Percentiles rank a stretch among this genome's conserved stretches.
phyloP scores from a whole-genome alignment of 2,329 filamentous ascomycete species.

The Phyllosticta capitalensis region DNA sequence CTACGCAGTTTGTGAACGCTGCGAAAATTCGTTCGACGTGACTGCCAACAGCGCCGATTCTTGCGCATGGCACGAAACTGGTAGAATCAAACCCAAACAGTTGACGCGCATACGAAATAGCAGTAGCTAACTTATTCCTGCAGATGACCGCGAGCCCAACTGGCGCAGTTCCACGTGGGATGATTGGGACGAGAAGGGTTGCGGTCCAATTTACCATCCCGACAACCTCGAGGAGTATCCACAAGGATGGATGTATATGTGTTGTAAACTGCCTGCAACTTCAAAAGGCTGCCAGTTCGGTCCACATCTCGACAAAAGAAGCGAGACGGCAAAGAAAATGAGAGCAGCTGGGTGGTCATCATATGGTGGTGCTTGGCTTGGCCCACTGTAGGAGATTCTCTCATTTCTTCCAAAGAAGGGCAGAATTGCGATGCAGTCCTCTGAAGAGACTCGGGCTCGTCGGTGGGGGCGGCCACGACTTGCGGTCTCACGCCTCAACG shows the following conservation, averaged over 20 bases:
- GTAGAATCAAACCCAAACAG: neutral
- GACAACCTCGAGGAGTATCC: constrained; percentile 18
- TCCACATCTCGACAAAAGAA: too few species aligned
- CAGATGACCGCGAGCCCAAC: constrained; percentile 19
- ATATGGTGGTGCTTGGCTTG: too few species aligned
- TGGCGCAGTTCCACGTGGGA: constrained; percentile 21
- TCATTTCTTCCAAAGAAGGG: too few species aligned
- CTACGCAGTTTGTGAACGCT: neutral
- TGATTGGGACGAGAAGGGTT: constrained; percentile 20
- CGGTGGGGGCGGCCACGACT: too few species aligned
- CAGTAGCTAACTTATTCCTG: too few species aligned
- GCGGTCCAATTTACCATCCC: constrained; percentile 20
- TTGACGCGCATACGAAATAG: too few species aligned
- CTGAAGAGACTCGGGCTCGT: too few species aligned
- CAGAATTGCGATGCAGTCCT: too few species aligned
- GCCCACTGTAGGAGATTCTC: too few species aligned
- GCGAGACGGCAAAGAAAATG: too few species aligned
- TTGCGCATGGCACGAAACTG: constrained; percentile 4
- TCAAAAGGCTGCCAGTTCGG: constrained; percentile 15
- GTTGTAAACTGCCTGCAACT: constrained; percentile 18
- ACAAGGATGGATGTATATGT: constrained; percentile 23
- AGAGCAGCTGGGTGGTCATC: too few species aligned
- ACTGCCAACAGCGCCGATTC: neutral
- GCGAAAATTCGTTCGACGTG: neutral
- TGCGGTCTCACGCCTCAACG: too few species aligned